These are phyloP conservation scores for Coniochaeta sp. DNA, from an alignment of 2,329 filamentous ascomycete genomes.

Conservation along the genomic window DNA sequence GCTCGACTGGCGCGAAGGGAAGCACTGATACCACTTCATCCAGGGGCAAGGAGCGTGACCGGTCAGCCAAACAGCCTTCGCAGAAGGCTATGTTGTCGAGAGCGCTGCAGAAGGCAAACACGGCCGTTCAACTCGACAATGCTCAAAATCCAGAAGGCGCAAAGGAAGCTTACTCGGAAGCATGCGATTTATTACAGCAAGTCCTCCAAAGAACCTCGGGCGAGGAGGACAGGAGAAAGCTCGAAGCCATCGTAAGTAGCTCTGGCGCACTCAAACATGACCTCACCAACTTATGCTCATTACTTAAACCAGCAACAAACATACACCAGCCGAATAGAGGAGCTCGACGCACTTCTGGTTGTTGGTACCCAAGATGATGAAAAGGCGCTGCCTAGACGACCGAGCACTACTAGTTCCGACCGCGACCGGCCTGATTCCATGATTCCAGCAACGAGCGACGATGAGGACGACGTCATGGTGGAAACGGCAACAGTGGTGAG, in stretches of 20 bases:
- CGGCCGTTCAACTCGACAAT: constrained; percentile 91
- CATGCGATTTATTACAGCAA: constrained; percentile 78
- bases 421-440: constrained; percentile 36
- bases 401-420: constrained; percentile 56
- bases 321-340: constrained; percentile 83
- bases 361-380: constrained; percentile 39
- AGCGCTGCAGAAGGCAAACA: constrained; percentile 90
- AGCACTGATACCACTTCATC: constrained; percentile 34
- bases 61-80: constrained; percentile 45
- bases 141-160: constrained; percentile 90
- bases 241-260: constrained; percentile 81
- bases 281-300: constrained; percentile 16
- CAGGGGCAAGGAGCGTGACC: constrained; percentile 25
- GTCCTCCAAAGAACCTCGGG: constrained; percentile 80
- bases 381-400: constrained; percentile 69
- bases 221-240: constrained; percentile 80
- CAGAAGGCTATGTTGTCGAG: constrained; percentile 97
- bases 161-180: constrained; percentile 83
- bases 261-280: constrained; percentile 7
- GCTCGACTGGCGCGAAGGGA: constrained; percentile 35
- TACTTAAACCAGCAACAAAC: constrained; percentile 60
- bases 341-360: constrained; percentile 64
- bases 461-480: constrained; percentile 35
- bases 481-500: constrained; percentile 46
- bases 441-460: constrained; percentile 20